Conservation (phyloP, 1,284 basidiomycete genomes). For the Marasmius oreades region DNA sequence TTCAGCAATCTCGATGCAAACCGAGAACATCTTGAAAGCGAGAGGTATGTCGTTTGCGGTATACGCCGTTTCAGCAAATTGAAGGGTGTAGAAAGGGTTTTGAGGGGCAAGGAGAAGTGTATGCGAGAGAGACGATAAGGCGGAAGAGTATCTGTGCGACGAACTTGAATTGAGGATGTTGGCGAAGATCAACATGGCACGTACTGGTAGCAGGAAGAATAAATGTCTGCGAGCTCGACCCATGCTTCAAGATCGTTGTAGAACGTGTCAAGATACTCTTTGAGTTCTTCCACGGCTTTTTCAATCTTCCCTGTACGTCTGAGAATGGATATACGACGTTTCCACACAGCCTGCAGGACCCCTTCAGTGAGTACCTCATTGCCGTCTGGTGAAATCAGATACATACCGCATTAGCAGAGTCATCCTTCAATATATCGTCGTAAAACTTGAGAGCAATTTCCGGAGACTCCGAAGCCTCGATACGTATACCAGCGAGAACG, state of each 20-base stretch:
- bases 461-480: conserved; percentile 72
- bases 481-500: conserved; percentile 80
- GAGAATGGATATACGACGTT: conserved; percentile 77
- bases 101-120: conserved; percentile 80
- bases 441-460: conserved; percentile 70
- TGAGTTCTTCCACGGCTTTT: conserved; percentile 72
- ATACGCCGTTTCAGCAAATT: conserved; percentile 86
- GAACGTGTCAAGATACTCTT: conserved; percentile 85
- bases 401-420: conserved; percentile 77
- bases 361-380: background rate
- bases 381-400: background rate
- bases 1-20: conserved; percentile 81
- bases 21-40: conserved; percentile 80
- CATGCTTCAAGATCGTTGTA: conserved; percentile 92
- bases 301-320: conserved; percentile 58
- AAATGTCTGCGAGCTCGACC: conserved; percentile 91
- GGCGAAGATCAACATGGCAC: conserved; percentile 22
- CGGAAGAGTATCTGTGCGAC: conserved; percentile 53
- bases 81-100: conserved; percentile 80
- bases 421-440: conserved; percentile 59
- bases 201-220: conserved; percentile 76
- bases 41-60: conserved; percentile 72
- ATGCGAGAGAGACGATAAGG: conserved; percentile 78
- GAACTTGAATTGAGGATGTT: conserved; percentile 4
- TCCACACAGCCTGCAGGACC: conserved; percentile 66